These are phyloP conservation scores for Neurospora sp. DNA, from an alignment of 2,329 filamentous ascomycete species.

Conservation along the genomic window DNA sequence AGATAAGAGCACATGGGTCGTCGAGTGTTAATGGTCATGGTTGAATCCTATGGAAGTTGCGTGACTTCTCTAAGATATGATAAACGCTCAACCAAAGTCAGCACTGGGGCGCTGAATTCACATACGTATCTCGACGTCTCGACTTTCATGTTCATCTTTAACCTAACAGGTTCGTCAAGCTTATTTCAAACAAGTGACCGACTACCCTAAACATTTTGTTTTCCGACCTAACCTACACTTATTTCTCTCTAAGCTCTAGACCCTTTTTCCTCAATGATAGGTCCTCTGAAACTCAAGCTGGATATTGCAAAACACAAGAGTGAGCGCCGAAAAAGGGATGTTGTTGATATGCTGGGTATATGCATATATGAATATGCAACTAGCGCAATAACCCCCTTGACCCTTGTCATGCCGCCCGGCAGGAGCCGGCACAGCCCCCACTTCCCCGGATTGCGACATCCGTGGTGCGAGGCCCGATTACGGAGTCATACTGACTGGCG, in stretches of 20 bases:
- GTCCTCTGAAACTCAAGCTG: background rate
- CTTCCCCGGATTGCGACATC: background rate
- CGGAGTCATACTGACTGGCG: background rate
- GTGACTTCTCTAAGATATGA: background rate
- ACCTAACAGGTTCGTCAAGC: background rate
- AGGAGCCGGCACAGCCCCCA: background rate
- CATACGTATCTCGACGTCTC: background rate
- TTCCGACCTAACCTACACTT: background rate
- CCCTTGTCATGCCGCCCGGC: background rate
- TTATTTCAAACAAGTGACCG: too few species aligned
- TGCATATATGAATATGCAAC: background rate
- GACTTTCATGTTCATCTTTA: background rate
- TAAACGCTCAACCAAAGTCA: background rate
- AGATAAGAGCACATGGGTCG: background rate
- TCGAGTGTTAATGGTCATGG: background rate
- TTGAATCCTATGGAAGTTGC: background rate
- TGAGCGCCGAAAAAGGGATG: background rate
- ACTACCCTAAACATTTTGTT: background rate
- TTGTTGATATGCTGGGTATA: background rate
- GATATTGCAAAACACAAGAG: background rate
- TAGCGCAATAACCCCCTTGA: background rate
- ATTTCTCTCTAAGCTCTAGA: too few species aligned
- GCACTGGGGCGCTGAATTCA: background rate
- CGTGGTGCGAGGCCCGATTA: background rate
- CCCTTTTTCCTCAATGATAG: background rate